These are phyloP conservation scores for Trapa incisa DNA, from an alignment of 345 rosid genomes.

Conservation along the genomic window DNA sequence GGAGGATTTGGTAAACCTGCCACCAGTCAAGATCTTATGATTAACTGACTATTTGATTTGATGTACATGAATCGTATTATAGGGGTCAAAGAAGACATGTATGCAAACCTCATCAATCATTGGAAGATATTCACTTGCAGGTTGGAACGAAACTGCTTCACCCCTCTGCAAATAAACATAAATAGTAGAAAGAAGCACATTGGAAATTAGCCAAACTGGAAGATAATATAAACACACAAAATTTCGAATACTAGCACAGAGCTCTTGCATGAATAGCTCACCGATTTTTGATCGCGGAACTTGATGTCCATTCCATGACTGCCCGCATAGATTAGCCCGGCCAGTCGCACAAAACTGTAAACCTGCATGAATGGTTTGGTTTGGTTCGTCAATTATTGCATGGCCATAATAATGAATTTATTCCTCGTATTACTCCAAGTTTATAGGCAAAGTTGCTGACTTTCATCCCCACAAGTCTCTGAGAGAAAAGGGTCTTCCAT, in stretches of 20 bases:
- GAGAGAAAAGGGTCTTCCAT: background rate
- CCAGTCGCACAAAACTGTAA: conserved; percentile 60
- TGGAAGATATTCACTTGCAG: conserved; percentile 72
- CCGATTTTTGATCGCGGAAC: conserved; percentile 34
- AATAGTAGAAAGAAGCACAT: background rate
- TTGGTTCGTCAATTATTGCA: too few species aligned
- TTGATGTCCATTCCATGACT: conserved; percentile 99
- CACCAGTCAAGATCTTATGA: background rate
- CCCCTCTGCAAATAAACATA: conserved; percentile 21
- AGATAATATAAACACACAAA: too few species aligned
- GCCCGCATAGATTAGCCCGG: conserved; percentile 73
- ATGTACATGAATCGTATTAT: too few species aligned
- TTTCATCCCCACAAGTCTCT: too few species aligned
- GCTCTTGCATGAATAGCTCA: conserved; percentile 4
- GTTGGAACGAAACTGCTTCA: conserved; percentile 45
- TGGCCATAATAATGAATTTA: too few species aligned
- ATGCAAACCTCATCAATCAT: conserved; percentile 66
- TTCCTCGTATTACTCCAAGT: too few species aligned
- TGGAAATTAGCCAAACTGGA: background rate
- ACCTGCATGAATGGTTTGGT: conserved; percentile 30
- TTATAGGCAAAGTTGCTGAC: too few species aligned
- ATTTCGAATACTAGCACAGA: too few species aligned
- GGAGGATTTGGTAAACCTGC: conserved; percentile 40
- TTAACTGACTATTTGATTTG: too few species aligned
- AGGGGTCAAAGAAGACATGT: too few species aligned